Evolutionary conservation across 176 grass and related monocot genomes (phyloP).

Genomic region (Phoenix dactylifera): DNA sequence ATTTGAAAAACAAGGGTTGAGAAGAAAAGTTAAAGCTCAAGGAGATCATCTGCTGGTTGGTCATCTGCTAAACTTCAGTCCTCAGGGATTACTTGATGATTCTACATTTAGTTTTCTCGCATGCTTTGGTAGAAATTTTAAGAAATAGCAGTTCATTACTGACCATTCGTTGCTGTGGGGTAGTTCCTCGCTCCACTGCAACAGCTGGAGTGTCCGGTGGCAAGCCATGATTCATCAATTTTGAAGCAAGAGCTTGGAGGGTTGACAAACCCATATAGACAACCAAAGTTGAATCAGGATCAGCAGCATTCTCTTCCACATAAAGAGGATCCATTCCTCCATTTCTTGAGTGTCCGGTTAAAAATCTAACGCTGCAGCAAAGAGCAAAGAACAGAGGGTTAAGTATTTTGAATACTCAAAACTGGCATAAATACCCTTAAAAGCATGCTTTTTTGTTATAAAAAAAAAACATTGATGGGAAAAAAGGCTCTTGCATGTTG

Average conservation of each 20-base stretch:
- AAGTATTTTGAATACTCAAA: too few relatives aligned
- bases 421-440: too few relatives aligned
- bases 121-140: too few relatives aligned
- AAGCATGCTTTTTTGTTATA: too few relatives aligned
- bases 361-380: conserved; percentile 77
- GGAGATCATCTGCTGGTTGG: too few relatives aligned
- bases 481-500: too few relatives aligned
- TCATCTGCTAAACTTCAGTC: too few relatives aligned
- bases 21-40: too few relatives aligned
- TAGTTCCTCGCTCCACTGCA: conserved; percentile 84
- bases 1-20: too few relatives aligned
- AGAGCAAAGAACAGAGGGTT: conserved; percentile 2
- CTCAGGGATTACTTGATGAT: too few relatives aligned
- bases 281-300: conserved; percentile 29
- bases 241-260: conserved; percentile 50
- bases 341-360: conserved; percentile 93
- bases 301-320: conserved; percentile 45
- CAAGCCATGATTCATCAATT: conserved; percentile 79
- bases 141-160: neutral
- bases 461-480: too few relatives aligned
- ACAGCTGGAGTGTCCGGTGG: conserved; percentile 68
- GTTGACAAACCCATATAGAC: conserved; percentile 29
- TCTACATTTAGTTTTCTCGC: too few relatives aligned
- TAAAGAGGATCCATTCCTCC: conserved; percentile 73
- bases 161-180: conserved; percentile 74